Evolutionary conservation across 768 basidiomycete genomes (phyloP).

Genomic region (Kondoa subrosea): DNA sequence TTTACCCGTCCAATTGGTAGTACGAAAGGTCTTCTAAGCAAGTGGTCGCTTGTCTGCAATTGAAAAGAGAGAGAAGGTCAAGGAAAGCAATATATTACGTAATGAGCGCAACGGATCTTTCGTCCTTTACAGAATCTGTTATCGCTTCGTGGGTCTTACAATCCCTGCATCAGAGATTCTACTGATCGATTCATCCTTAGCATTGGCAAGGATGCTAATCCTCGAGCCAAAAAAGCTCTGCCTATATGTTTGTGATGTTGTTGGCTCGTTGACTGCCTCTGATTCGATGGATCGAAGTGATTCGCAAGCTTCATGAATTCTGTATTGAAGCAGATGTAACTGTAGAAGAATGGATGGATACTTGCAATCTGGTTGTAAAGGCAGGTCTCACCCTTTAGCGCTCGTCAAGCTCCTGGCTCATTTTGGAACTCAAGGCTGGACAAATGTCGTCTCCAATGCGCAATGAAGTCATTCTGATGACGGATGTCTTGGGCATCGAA

Average conservation of each 20-base stretch:
- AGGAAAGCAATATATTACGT: too few species aligned
- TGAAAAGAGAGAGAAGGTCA: too few species aligned
- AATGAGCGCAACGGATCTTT: too few species aligned
- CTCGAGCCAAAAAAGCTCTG: slow-evolving; percentile 31
- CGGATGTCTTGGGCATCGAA: slow-evolving; percentile 27
- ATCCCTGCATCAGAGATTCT: slow-evolving; percentile 8
- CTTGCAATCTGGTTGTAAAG: slow-evolving; percentile 23
- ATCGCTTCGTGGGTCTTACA: too few species aligned
- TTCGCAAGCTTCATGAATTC: slow-evolving; percentile 26
- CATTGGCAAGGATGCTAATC: slow-evolving; percentile 14
- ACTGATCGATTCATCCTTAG: slow-evolving; percentile 11
- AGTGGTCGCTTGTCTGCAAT: too few species aligned
- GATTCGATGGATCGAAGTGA: slow-evolving; percentile 21
- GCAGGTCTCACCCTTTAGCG: too few species aligned
- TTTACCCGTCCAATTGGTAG: too few species aligned
- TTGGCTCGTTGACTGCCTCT: not conserved
- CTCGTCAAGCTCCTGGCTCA: too few species aligned
- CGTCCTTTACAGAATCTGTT: not conserved
- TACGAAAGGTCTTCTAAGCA: too few species aligned
- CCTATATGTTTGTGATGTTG: not conserved
- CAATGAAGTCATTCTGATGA: slow-evolving; percentile 27
- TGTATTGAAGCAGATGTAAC: slow-evolving; percentile 25
- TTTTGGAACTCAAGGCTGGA: too few species aligned
- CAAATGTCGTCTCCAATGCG: slow-evolving; percentile 20
- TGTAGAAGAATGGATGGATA: slow-evolving; percentile 25